These are phyloP conservation scores for Rasamsonia emersonii DNA, from an alignment of 2,329 filamentous ascomycete genomes.

Conservation along the genomic window DNA sequence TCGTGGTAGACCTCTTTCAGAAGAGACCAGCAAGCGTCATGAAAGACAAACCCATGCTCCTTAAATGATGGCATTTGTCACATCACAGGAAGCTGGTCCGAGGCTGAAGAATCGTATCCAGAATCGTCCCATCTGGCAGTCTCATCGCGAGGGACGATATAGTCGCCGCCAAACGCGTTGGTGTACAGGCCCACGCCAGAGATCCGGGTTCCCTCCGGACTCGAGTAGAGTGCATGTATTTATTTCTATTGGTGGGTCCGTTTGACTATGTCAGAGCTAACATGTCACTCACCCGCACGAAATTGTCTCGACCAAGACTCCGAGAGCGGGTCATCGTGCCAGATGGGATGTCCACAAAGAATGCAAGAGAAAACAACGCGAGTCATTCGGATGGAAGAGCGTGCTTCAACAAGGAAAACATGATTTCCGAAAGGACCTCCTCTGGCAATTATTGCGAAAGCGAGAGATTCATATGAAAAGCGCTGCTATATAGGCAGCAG, in stretches of 20 bases:
- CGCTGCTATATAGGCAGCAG: too few relatives aligned
- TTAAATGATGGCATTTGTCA: background rate
- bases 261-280: background rate
- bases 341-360: slow-evolving; percentile 1
- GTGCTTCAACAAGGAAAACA: too few relatives aligned
- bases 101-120: slow-evolving; percentile 1
- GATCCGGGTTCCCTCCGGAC: slow-evolving; percentile 1
- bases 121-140: slow-evolving; percentile 5
- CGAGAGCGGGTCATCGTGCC: too few relatives aligned
- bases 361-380: slow-evolving; percentile 1
- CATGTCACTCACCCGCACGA: slow-evolving; percentile 5
- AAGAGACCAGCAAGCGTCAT: slow-evolving; percentile 7
- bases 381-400: too few relatives aligned
- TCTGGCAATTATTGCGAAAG: too few relatives aligned
- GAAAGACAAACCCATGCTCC: slow-evolving; percentile 6
- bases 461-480: too few relatives aligned
- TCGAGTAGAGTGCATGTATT: slow-evolving; percentile 7
- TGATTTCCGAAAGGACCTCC: too few relatives aligned
- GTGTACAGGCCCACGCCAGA: slow-evolving; percentile 7
- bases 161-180: slow-evolving; percentile 3
- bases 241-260: background rate
- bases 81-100: slow-evolving; percentile 7
- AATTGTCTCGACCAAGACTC: slow-evolving; percentile 8
- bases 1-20: slow-evolving; percentile 1
- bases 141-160: slow-evolving; percentile 2